Evolutionary conservation across 129 eudicot species (phyloP).

Genomic region (Chrysanthemum makinoi): DNA sequence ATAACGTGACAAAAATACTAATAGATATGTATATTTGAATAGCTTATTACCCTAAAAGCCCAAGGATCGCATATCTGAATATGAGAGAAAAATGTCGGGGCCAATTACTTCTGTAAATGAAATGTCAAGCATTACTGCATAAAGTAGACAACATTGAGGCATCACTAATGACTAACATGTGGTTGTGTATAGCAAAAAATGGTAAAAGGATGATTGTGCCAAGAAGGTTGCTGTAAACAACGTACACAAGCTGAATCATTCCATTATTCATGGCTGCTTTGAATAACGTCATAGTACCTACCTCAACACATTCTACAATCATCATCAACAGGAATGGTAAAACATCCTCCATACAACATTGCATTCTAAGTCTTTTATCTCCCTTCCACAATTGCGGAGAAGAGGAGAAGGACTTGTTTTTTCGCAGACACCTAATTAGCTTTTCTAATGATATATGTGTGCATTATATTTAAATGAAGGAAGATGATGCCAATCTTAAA

Average conservation of each 20-base stretch:
- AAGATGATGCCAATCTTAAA: background rate
- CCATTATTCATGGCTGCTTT: conserved; percentile 5
- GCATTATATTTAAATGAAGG: background rate
- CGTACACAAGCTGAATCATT: background rate
- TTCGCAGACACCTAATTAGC: too few species aligned
- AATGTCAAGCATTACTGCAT: too few species aligned
- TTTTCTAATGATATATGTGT: too few species aligned
- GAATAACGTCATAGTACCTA: background rate
- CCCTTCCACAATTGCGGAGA: too few species aligned
- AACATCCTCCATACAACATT: too few species aligned
- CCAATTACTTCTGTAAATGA: background rate
- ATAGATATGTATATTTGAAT: background rate
- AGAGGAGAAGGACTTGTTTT: too few species aligned
- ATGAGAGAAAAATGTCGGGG: background rate
- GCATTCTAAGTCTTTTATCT: too few species aligned
- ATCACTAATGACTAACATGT: background rate
- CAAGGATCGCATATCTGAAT: background rate
- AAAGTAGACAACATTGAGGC: background rate
- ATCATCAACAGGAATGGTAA: too few species aligned
- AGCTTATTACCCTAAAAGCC: background rate
- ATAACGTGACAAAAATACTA: background rate
- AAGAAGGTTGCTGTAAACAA: background rate
- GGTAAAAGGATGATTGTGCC: background rate
- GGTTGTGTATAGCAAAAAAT: background rate
- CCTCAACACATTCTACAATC: too few species aligned